Evolutionary conservation across 257 asterid species (phyloP), one percentile per base, ranked within the genome.

Genomic region (Fraxinus cuspidata): DNA sequence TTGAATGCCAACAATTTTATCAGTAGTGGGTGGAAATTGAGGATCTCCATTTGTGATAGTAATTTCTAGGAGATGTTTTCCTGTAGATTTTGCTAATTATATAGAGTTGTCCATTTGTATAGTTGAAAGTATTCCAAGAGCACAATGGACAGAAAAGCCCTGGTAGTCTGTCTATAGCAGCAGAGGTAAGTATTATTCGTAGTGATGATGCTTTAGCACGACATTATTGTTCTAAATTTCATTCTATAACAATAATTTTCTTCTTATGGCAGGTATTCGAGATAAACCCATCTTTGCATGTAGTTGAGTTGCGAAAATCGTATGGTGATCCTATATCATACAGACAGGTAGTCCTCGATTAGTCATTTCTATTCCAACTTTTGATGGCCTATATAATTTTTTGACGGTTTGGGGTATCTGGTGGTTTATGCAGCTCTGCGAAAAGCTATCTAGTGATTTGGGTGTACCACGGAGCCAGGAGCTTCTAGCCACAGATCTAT

Each of bases 251-350:
- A 72, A 68, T 21, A 63, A 63, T 19, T 51, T 79, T 47, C 49
- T 70, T 76, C 37, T 78, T 65, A 7, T 68, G 44, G 44, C 96
- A 94, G 99, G 93, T 96, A 63, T 90, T 92, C 27, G 99, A 96
- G 90, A 85, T 96, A 67, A 90, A 95, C 79, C 92, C 96, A 76
- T 88, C 97, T 27, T 35, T 90, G 83, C 87, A 89, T 80, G 97
- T 88, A 38, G 99, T 96, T 28, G 99, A 96, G 86, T 74, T 96
- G 78, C 88, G 86, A 68, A 96, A 96, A 83, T 85, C 85, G 28
- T 75, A 77, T n/a, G 99, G 99, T 42, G 97, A 93, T 84, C 81
- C 94, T 25, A 28, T 75, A 71, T 79, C 81, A 77, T 96, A 96
- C 84, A 90, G 96, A 88, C 87, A 93, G 97, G 98, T 92, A 85